Evolutionary conservation across 2,329 filamentous ascomycete species (phyloP).

Genomic region (Alternaria conjuncta): DNA sequence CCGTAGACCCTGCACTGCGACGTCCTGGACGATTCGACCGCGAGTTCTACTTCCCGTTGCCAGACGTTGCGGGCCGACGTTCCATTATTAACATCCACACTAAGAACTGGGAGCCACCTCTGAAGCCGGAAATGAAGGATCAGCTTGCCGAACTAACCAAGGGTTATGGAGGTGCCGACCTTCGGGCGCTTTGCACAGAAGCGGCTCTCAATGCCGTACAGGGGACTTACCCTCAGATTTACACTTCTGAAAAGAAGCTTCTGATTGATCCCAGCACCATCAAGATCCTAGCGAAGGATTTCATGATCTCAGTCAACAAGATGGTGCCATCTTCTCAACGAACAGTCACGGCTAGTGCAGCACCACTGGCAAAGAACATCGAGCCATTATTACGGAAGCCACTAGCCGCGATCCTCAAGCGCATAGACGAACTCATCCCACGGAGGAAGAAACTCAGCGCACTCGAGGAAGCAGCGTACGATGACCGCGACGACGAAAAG

Average conservation of each 20-base stretch:
- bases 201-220: conserved; percentile 95
- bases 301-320: conserved; percentile 96
- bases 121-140: conserved; percentile 79
- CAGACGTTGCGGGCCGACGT: conserved; percentile 78
- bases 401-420: conserved; percentile 69
- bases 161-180: conserved; percentile 94
- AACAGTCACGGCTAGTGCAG: conserved; percentile 82
- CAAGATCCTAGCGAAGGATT: conserved; percentile 87
- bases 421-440: conserved; percentile 79
- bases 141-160: conserved; percentile 88
- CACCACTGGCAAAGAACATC: conserved; percentile 78
- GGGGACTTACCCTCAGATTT: conserved; percentile 94
- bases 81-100: conserved; percentile 96
- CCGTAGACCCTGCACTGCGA: conserved; percentile 93
- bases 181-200: conserved; percentile 93
- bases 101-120: conserved; percentile 81
- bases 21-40: conserved; percentile 93
- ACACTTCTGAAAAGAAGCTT: conserved; percentile 86
- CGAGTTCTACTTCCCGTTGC: conserved; percentile 97
- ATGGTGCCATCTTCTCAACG: conserved; percentile 94
- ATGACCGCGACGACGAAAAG: conserved; percentile 79
- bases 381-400: conserved; percentile 81
- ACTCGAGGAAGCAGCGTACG: conserved; percentile 93
- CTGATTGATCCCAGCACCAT: conserved; percentile 86
- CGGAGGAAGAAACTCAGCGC: conserved; percentile 86